phyloP scores from a whole-genome alignment of 352 stramenopile genomes.

The Pythium vanterpoolii region DNA sequence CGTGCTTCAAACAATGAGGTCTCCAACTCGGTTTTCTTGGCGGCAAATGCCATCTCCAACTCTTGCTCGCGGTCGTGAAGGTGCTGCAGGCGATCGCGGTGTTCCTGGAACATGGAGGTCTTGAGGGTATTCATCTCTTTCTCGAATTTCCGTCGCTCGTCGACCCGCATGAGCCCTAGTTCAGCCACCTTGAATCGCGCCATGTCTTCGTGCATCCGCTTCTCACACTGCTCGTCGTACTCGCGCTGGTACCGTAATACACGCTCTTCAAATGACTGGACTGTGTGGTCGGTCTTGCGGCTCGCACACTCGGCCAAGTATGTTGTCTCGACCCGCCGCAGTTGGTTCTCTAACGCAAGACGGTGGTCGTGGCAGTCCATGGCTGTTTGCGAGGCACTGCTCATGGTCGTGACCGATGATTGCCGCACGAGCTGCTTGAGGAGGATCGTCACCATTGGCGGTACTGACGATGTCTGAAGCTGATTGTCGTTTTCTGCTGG shows the following conservation, averaged over 20 bases:
- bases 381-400: conserved; percentile 42
- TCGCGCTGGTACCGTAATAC: conserved; percentile 69
- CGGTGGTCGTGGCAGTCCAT: conserved; percentile 70
- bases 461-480: conserved; percentile 11
- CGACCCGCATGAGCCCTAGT: conserved; percentile 48
- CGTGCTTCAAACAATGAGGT: conserved; percentile 60
- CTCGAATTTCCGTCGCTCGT: conserved; percentile 54
- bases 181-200: conserved; percentile 53
- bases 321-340: conserved; percentile 58
- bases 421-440: conserved; percentile 34
- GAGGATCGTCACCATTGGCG: conserved; percentile 30
- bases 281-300: conserved; percentile 32
- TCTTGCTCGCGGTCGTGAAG: conserved; percentile 58
- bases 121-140: conserved; percentile 47
- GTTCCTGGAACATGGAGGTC: conserved; percentile 41
- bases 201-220: conserved; percentile 49
- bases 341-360: conserved; percentile 47
- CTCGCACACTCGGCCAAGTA: conserved; percentile 45
- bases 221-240: conserved; percentile 57
- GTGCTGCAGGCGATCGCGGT: conserved; percentile 38
- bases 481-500: conserved; percentile 20
- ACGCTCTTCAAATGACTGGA: conserved; percentile 49
- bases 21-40: conserved; percentile 50
- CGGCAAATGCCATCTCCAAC: conserved; percentile 54
- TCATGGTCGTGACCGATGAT: conserved; percentile 34